Evolutionary conservation across 768 basidiomycete species (phyloP), one percentile per base, ranked within the genome.

Genomic region (Russula dissimulans): DNA sequence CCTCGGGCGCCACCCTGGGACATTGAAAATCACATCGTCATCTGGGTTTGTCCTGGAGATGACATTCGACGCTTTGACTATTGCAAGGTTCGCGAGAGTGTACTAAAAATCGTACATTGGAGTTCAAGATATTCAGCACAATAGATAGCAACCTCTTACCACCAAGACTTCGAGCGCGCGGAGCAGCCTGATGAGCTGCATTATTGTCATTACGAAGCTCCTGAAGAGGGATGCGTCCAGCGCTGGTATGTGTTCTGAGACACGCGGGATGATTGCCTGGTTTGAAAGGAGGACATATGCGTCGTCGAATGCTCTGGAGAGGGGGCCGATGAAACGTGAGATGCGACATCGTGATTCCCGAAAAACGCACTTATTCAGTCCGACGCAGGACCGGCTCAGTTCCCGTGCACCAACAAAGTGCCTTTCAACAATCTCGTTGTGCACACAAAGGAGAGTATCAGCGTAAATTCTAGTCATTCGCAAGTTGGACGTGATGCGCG

Each of bases 11-110:
- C 54, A 60, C 17, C 59, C 59, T 6, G 59, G 59, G 15, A 60
- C 59, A 26, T 60, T 60, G 42, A 60, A 48, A 17, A 60, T 60
- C 22, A 60, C 59, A 41, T 60, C 59, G 34, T 55, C 59, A 4
- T 60, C 59, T 3, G 43, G 46, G 45, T 43, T 46, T 1, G 39
- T 18, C 38, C n/a, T 54, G 45, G 10, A 38, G 29, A 10, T 5
- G 38, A 17, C 41, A 7, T 12, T 34, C 22, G 53, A n/a, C 0
- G 34, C 12, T 12, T 36, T 55, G 47, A 49, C 46, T 11, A 44
- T 53, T 4, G 59, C 31, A 32, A 60, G 34, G 47, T 15, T 44
- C 15, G 47, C 47, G 3, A 55, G 14, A 22, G 47, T n/a, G 22
- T 60, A 53, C 59, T 60, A 29, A 1, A 17, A 10, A 32, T 22